Conservation (phyloP, 441 rosid genomes). For the Euphorbia celastroides region DNA sequence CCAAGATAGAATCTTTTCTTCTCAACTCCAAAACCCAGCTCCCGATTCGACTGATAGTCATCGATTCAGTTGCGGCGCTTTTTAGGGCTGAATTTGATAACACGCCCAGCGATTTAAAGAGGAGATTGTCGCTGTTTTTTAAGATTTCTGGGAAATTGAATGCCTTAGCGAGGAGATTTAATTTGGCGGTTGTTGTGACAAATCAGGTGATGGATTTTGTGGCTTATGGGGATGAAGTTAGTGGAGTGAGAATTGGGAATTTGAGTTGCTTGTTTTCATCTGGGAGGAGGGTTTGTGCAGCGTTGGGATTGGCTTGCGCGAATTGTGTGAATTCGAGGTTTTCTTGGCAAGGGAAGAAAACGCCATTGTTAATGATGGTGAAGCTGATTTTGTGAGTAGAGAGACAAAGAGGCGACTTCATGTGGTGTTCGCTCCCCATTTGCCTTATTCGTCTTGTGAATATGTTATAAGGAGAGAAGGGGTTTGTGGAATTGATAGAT, state of each 20-base stretch:
- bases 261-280: constrained; percentile 50
- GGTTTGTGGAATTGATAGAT: constrained; percentile 36
- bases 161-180: constrained; percentile 51
- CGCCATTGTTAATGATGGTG: constrained; percentile 15
- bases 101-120: constrained; percentile 51
- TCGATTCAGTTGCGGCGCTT: constrained; percentile 80
- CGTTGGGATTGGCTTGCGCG: constrained; percentile 78
- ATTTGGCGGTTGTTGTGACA: constrained; percentile 61
- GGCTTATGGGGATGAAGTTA: constrained; percentile 45
- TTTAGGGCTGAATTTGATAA: constrained; percentile 83
- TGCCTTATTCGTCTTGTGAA: constrained; percentile 54
- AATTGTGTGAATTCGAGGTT: constrained; percentile 79
- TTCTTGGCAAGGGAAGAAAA: constrained; percentile 48
- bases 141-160: constrained; percentile 65
- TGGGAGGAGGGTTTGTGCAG: constrained; percentile 66
- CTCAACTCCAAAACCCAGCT: constrained; percentile 30
- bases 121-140: constrained; percentile 65
- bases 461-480: constrained; percentile 55
- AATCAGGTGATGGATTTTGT: constrained; percentile 80
- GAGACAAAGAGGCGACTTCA: constrained; percentile 43
- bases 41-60: constrained; percentile 61
- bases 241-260: constrained; percentile 63
- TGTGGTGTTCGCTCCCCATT: constrained; percentile 69
- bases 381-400: constrained; percentile 12
- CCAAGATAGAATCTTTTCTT: constrained; percentile 47